Conservation (phyloP, 2,329 filamentous ascomycete genomes). For the Microsporum canis region DNA sequence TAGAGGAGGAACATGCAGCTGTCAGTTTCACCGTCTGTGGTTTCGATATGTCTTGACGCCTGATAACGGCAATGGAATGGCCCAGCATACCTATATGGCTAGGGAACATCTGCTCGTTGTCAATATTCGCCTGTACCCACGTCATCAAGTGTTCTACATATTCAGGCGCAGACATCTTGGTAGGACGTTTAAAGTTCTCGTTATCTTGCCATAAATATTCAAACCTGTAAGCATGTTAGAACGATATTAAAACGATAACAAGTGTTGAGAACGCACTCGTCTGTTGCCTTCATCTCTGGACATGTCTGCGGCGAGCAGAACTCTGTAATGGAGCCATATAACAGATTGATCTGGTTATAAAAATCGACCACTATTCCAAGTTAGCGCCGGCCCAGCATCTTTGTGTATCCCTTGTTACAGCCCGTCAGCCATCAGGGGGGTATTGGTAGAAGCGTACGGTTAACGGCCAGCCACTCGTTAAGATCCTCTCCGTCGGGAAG, state of each 20-base stretch:
- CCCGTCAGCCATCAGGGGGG: neutral
- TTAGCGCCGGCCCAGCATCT: neutral
- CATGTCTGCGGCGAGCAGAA: conserved; percentile 97
- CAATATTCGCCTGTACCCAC: conserved; percentile 91
- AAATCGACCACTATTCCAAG: conserved; percentile 77
- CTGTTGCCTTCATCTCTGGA: conserved; percentile 99
- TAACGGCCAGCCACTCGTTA: conserved; percentile 97
- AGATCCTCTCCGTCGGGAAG: conserved; percentile 93
- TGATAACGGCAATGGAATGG: too few species aligned
- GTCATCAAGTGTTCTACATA: conserved; percentile 97
- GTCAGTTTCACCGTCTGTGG: neutral
- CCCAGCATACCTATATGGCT: conserved; percentile 60
- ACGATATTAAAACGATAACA: neutral
- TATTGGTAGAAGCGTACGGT: conserved; percentile 49
- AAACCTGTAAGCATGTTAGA: conserved; percentile 47
- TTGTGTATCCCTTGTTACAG: neutral
- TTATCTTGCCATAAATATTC: conserved; percentile 98
- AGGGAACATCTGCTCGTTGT: conserved; percentile 92
- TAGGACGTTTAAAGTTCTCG: conserved; percentile 86
- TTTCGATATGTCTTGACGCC: neutral
- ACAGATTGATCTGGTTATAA: conserved; percentile 98
- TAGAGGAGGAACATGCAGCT: conserved; percentile 19
- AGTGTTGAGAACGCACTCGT: conserved; percentile 54
- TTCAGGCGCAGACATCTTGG: conserved; percentile 92
- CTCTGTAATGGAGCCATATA: conserved; percentile 97